Percentiles rank a stretch among this genome's conserved stretches.
These are phyloP conservation scores for Echinochloa phyllopogon DNA, from an alignment of 176 grass and related monocot species.

Conservation along the genomic window DNA sequence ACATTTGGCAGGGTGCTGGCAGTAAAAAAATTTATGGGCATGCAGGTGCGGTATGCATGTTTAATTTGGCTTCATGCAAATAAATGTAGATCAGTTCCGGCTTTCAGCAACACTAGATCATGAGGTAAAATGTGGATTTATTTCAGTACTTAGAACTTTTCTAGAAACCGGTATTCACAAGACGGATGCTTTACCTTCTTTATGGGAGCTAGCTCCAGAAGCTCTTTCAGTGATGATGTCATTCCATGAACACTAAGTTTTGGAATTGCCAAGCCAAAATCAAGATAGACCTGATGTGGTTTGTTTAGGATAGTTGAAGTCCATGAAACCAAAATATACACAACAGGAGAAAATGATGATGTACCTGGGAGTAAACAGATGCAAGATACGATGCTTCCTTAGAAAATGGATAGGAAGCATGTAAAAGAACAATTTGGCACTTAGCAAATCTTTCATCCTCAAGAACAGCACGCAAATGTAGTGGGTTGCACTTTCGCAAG, in stretches of 20 bases:
- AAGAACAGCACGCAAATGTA: slow-evolving; percentile 82
- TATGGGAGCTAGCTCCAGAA: slow-evolving; percentile 79
- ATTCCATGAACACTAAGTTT: slow-evolving; percentile 99
- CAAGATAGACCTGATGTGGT: slow-evolving; percentile 82
- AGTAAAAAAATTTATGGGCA: no score
- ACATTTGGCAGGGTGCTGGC: no score
- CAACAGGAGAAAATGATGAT: neutral
- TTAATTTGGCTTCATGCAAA: no score
- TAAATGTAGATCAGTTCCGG: neutral
- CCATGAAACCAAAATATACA: slow-evolving; percentile 11
- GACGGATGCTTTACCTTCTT: slow-evolving; percentile 73
- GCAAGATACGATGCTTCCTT: slow-evolving; percentile 99
- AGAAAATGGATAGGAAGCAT: slow-evolving; percentile 98
- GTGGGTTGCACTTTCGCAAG: slow-evolving; percentile 85
- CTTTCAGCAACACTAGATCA: slow-evolving; percentile 2
- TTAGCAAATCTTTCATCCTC: slow-evolving; percentile 80
- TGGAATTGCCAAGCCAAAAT: slow-evolving; percentile 95
- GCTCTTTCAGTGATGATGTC: slow-evolving; percentile 82
- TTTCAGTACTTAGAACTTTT: neutral
- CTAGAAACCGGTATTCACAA: slow-evolving; percentile 18
- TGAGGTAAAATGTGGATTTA: slow-evolving; percentile 6
- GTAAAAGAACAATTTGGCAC: slow-evolving; percentile 90
- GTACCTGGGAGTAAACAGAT: slow-evolving; percentile 96
- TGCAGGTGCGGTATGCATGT: no score
- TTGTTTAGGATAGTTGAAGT: slow-evolving; percentile 33